Base-by-base conservation (phyloP, 208 protist species). In the Leishmania lainsoni region DNA sequence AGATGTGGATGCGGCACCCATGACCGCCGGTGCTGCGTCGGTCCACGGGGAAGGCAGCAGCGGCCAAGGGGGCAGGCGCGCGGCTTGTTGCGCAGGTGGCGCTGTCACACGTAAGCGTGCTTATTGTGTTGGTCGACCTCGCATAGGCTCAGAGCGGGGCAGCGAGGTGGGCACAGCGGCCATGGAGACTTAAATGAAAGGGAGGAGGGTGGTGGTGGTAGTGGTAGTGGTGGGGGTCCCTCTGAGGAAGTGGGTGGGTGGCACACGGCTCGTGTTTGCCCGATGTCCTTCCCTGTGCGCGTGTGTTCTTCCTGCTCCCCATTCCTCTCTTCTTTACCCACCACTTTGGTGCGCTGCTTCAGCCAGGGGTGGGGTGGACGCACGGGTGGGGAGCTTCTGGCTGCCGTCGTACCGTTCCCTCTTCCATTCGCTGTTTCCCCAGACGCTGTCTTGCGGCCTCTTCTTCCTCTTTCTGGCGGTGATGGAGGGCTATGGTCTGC, bases 1-100 rank as follows among this genome's bases (percentile, higher is more conserved):
- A 93, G 80, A 83, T 98, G 84, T 96, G 91, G 89, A 76, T 98
- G 76, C 87, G 92, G 70, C 94, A 81, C 48, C 79, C 79, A 77
- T 91, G 87, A 91, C 84, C 81, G 63, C 73, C 32, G 49, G 87
- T 79, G 81, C 79, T 90, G 81, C 81, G 84, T 75, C 81, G 77
- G 58, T 22, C 79, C 42, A 76, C 78, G 78, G 69, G 78, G 51
- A 51, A 63, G 63, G 72, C 79, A 48, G 76, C 83, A 71, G 45
- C 42, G 75, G 42, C 70, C 42, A 77, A 39, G 42, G 69, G 48
- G 51, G 59, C n/a, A 22, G 51, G 14, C 12, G 9, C 22, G 12
- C 54, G 63, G 42, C 0, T 26, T 42, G 56, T n/a, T 76, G 49
- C 74, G 56, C 5, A 45, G 61, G 16, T 58, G 80, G 75, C 52